Base-by-base conservation (phyloP, 164 flowering plant genomes). In the Tetrastigma voinierianum region DNA sequence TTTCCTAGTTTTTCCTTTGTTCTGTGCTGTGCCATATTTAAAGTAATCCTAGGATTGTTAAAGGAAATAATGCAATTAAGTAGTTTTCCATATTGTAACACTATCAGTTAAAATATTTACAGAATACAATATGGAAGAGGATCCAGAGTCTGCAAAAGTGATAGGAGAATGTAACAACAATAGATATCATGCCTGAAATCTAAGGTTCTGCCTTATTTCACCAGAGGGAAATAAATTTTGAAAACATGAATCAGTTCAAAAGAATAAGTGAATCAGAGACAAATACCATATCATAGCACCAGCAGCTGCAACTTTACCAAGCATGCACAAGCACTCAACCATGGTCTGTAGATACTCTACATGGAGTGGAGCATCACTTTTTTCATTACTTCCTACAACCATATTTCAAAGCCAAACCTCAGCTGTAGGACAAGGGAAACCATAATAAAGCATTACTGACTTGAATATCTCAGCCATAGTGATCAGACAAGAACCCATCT, bases 301-400 rank as follows among this genome's bases (percentile, higher is more conserved):
- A 62, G 95, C 98, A 76, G 97, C 96, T 61, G 98, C 97, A 82
- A 96, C 93, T 80, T 96, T 96, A 16, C 95, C 95, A 71, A 96
- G 97, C 90, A 84, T 87, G 83, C 83, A 84, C 43, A 96, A 90
- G 72, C 99, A 93, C 72, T 96, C 98, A 51, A 96, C 97, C 94
- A 93, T 79, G 54, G 99, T 96, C 62, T 89, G 95, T 70, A 93
- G 74, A 72, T 96, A 96, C 83, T 96, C 93, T 64, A 90, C 96
- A 77, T 93, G 90, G 52, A 89, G 75, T 7, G 99, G 85, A 76
- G 90, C 87, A 77, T 93, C 97, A 72, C 90, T 87, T 96, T 96
- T 72, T 79, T 82, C 66, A 96, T 78, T 57, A 84, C 75, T 85
- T 96, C 99, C 99, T 96, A 70, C 57, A 78, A 54, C 10, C 65